These are phyloP conservation scores for Gracilaria caudata DNA, from an alignment of 23 red algal genomes.

Conservation along the genomic window DNA sequence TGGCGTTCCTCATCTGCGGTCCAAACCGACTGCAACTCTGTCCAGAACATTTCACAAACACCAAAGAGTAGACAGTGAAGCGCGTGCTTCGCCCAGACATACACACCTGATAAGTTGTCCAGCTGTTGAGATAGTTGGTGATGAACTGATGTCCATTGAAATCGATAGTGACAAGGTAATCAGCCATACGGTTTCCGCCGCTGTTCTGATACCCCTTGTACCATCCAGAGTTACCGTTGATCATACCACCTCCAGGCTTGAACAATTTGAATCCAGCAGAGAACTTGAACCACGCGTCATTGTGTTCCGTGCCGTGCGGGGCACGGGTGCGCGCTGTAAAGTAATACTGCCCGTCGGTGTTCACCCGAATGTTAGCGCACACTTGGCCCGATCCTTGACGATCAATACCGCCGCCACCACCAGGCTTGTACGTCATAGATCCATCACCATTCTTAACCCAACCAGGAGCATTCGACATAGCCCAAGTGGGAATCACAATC, in stretches of 20 bases:
- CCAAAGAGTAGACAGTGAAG: conserved; percentile 23
- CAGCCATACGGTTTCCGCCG: conserved; percentile 38
- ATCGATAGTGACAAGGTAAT: conserved; percentile 59
- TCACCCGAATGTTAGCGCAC: conserved; percentile 5
- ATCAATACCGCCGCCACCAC: conserved; percentile 32
- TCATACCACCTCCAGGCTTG: not conserved
- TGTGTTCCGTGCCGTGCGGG: conserved; percentile 29
- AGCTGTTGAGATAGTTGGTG: conserved; percentile 12
- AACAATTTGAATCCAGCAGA: conserved; percentile 24
- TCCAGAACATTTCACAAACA: conserved; percentile 20
- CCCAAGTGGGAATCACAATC: conserved; percentile 45
- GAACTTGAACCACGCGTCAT: conserved; percentile 42
- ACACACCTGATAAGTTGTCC: conserved; percentile 9
- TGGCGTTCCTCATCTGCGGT: conserved; percentile 17
- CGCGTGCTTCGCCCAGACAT: conserved; percentile 23
- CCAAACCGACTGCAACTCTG: conserved; percentile 22
- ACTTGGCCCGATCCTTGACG: not conserved
- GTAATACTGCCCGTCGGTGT: conserved; percentile 2
- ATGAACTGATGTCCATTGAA: conserved; percentile 62
- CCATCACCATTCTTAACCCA: conserved; percentile 29
- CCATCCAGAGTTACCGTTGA: conserved; percentile 35
- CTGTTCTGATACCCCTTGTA: conserved; percentile 70
- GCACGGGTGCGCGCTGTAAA: conserved; percentile 3
- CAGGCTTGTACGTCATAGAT: conserved; percentile 2
- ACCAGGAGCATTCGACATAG: not conserved